Evolutionary conservation across 805 yeast genomes (phyloP), one percentile per base, ranked within the genome.

Genomic region (Ogataea ramenticola): DNA sequence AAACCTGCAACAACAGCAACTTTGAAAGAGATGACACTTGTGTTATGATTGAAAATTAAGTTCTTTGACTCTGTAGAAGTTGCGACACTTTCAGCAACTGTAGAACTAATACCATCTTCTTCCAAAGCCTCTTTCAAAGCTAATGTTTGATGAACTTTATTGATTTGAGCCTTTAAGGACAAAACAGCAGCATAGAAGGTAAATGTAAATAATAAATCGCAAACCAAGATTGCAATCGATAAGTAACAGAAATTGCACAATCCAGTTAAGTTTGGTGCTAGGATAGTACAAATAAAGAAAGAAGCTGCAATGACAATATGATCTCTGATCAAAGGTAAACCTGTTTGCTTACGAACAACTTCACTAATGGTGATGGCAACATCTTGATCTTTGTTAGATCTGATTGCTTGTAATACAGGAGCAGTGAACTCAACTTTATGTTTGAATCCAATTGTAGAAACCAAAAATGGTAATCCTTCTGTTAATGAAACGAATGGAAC

Each of bases 401-500:
- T 53, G 15, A 72, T 59, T 24, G 74, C 67, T 34, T 65, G 62
- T 53, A 77, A 56, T 21, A 82, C 80, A 39, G 77, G 74, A 19
- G 74, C 66, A 1, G 96, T 83, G 49, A 89, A 72, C 12, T 78
- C 70, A 17, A 87, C 76, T 56, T 90, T 88, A 61, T 86, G 85
- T 60, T 87, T 89, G 65, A 91, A 91, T 2, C 98, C 99, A 57
- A 91, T 79, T 4, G 88, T 82, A 19, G 95, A 88, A 20, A 91
- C 95, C 57, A 91, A 74, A 64, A 91, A 91, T 20, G 99, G 99
- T 39, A 91, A 66, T 30, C 97, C 97, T 66, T 91, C 97, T 45
- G 89, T 77, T 51, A 91, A 70, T 44, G 86, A 79, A 44, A 86
- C 68, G 44, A 87, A 69, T 9, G 95, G 80, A 29, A 91, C 81